These are phyloP conservation scores for Mycena alexandri DNA, from an alignment of 768 basidiomycete species.

Conservation along the genomic window DNA sequence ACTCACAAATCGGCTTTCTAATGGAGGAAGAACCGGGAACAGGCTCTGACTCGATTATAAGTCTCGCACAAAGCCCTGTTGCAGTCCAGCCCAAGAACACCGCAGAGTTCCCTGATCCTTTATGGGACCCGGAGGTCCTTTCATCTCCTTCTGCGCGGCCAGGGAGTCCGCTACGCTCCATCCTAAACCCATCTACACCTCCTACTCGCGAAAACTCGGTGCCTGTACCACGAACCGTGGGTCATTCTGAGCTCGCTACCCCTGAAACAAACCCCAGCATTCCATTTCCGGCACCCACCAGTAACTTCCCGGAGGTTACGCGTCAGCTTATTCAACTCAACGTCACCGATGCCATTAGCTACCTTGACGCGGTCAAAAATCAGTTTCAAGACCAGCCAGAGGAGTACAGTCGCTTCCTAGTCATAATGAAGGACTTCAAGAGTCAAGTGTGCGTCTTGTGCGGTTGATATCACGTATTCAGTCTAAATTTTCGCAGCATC, in stretches of 20 bases:
- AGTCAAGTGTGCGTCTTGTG: conserved; percentile 82
- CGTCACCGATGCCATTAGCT: conserved; percentile 93
- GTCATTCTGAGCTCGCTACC: conserved; percentile 12
- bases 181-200: conserved; percentile 25
- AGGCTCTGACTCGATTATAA: conserved; percentile 29
- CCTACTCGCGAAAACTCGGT: conserved; percentile 27
- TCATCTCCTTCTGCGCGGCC: conserved; percentile 25
- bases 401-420: conserved; percentile 93
- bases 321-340: conserved; percentile 91
- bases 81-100: conserved; percentile 34
- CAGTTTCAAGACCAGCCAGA: conserved; percentile 92
- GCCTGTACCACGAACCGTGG: conserved; percentile 16
- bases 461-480: conserved; percentile 22
- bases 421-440: conserved; percentile 99
- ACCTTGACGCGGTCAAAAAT: conserved; percentile 93
- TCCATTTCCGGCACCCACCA: conserved; percentile 36
- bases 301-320: conserved; percentile 52
- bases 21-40: conserved; percentile 31
- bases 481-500: conserved; percentile 67
- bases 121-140: conserved; percentile 15
- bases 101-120: conserved; percentile 11
- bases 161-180: conserved; percentile 30
- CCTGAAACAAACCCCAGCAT: conserved; percentile 33
- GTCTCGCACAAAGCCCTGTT: conserved; percentile 31
- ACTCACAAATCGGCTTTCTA: neutral